Evolutionary conservation across 1,284 basidiomycete species (phyloP).

Genomic region (Cerrena zonata): DNA sequence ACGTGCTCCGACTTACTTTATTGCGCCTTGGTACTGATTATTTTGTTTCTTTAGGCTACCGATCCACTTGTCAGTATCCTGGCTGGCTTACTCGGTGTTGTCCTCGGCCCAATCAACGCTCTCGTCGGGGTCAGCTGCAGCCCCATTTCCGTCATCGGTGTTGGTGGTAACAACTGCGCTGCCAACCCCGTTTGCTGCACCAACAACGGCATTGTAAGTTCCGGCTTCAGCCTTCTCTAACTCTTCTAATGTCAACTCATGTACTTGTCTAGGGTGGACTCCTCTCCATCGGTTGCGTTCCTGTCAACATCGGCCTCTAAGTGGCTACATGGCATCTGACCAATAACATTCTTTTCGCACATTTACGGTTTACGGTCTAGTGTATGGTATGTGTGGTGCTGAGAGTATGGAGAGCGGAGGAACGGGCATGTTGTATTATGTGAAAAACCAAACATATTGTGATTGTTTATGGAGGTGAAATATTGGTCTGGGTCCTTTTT

Average conservation of each 20-base stretch:
- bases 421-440: too few species aligned
- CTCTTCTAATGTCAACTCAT: not conserved
- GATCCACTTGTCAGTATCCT: not conserved
- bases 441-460: too few species aligned
- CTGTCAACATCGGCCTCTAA: not conserved
- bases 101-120: not conserved
- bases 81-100: not conserved
- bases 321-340: not conserved
- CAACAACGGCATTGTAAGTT: constrained; percentile 18
- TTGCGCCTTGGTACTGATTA: not conserved
- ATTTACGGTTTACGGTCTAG: too few species aligned
- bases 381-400: too few species aligned
- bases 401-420: too few species aligned
- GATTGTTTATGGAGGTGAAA: too few species aligned
- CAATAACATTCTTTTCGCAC: too few species aligned
- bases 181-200: constrained; percentile 6
- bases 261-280: not conserved
- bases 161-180: constrained; percentile 7
- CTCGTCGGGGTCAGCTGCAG: constrained; percentile 7
- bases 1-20: not conserved
- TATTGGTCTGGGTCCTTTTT: too few species aligned
- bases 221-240: not conserved
- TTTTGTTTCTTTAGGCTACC: too few species aligned
- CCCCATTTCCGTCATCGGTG: constrained; percentile 8
- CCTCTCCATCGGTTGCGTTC: not conserved